Conservation (phyloP, 2,329 filamentous ascomycete species). For the Aureobasidium sp. region DNA sequence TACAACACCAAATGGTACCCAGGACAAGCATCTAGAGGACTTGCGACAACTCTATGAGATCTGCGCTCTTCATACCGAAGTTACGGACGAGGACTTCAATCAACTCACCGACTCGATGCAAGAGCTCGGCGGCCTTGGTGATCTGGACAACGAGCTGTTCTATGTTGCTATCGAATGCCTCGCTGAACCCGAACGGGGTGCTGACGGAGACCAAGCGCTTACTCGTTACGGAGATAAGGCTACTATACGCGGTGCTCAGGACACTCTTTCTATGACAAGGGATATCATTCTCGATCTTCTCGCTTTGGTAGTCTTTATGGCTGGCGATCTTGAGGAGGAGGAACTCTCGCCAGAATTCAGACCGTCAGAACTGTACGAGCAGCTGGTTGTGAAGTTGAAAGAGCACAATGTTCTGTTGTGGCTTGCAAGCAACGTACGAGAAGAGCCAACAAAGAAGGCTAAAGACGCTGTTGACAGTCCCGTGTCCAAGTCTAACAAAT, state of each 20-base stretch:
- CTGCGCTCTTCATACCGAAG: constrained; percentile 68
- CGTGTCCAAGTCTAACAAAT: neutral
- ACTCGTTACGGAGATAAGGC: constrained; percentile 72
- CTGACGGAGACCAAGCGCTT: constrained; percentile 42
- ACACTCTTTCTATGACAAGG: constrained; percentile 66
- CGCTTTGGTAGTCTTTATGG: constrained; percentile 77
- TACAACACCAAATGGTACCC: constrained; percentile 9
- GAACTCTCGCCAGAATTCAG: constrained; percentile 63
- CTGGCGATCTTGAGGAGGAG: constrained; percentile 69
- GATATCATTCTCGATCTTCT: constrained; percentile 75
- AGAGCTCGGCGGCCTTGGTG: constrained; percentile 51
- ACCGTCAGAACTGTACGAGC: constrained; percentile 55
- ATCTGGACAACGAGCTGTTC: constrained; percentile 45
- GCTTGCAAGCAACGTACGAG: constrained; percentile 43
- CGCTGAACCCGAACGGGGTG: constrained; percentile 29
- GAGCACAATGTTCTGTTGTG: constrained; percentile 68
- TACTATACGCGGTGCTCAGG: constrained; percentile 69
- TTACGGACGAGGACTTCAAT: constrained; percentile 74
- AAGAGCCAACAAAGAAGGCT: constrained; percentile 40
- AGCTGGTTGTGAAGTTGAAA: constrained; percentile 63
- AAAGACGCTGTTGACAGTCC: constrained; percentile 11
- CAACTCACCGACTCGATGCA: constrained; percentile 64
- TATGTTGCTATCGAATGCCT: constrained; percentile 45
- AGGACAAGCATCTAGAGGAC: constrained; percentile 7
- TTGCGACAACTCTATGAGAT: constrained; percentile 65